A percentile compares a stretch with the other conserved stretches of the same genome.
Evolutionary conservation across 2,329 filamentous ascomycete species (phyloP).

Genomic region (Sporothrix pallida): DNA sequence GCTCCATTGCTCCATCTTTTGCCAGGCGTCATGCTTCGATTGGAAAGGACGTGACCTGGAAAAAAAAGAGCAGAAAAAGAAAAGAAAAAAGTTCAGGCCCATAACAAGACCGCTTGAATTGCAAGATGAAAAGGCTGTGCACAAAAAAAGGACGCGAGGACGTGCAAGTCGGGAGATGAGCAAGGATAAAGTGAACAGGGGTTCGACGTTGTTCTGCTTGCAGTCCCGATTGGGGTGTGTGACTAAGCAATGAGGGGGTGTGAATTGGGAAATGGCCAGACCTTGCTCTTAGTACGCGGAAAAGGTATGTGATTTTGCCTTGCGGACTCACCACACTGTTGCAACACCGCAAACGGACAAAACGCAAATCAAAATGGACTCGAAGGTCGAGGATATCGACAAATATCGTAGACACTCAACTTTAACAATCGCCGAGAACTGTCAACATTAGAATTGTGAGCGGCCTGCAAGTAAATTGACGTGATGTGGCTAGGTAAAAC

Average conservation of each 20-base stretch:
- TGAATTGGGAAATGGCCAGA: background rate
- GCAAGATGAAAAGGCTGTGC: background rate
- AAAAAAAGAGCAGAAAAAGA: background rate
- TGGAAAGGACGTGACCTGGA: background rate
- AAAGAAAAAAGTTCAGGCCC: background rate
- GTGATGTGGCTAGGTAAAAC: background rate
- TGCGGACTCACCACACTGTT: background rate
- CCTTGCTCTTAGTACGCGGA: background rate
- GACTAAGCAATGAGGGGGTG: background rate
- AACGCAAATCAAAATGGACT: background rate
- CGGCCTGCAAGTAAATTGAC: constrained; percentile 18
- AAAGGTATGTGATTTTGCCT: background rate
- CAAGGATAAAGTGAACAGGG: constrained; percentile 29
- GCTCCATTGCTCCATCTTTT: constrained; percentile 9
- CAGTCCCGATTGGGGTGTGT: constrained; percentile 16
- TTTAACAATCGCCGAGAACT: background rate
- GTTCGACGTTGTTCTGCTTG: background rate
- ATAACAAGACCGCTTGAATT: background rate
- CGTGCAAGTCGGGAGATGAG: constrained; percentile 29
- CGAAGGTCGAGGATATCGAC: background rate
- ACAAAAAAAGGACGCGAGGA: constrained; percentile 20
- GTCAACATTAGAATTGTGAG: constrained; percentile 19
- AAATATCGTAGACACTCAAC: background rate
- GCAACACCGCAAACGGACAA: background rate
- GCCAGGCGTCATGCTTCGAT: constrained; percentile 1